Evolutionary conservation across 805 yeast genomes (phyloP), one percentile per base, ranked within the genome.

Genomic region (Metschnikowia dekortorum): DNA sequence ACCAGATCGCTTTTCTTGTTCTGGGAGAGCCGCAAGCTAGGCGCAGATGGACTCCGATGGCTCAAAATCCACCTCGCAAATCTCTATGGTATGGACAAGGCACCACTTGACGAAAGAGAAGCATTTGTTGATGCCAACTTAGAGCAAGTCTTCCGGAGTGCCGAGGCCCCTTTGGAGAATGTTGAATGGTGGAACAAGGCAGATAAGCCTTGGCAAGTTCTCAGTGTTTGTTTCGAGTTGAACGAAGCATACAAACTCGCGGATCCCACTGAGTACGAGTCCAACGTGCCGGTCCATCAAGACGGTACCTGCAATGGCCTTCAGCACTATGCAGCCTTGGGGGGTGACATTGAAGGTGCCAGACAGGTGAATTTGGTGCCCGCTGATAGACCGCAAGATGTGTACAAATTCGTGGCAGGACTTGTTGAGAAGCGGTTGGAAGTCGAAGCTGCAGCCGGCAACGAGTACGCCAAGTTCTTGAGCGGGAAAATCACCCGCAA

Each of bases 281-380:
- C 89, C 1, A 85, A 82, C 63, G 83, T 84, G 54, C 92, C 94
- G 1, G 85, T 87, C 35, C 94, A 87, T 64, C 92, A 85, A 66
- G 95, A 87, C 69, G 95, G 95, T 58, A 85, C 94, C 0, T 87
- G 95, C 70, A 87, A 87, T 62, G 95, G 95, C 16, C 73, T 87
- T 53, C 95, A 87, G 61, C 95, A 87, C 70, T 87, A 87, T 67
- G 94, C 95, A 29, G 95, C 95, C 0, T 71, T 87, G 47, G 94
- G 94, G 65, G 92, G 94, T 70, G 95, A 87, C 67, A 58, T 79
- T 14, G 91, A 83, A 66, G 95, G 95, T 69, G 95, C 94, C 2
- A 75, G 70, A 47, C 92, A 87, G 67, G 95, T 87, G 36, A 87
- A 87, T 61, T 70, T 87, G 62, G 70, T 81, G 38, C 91, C 92